Evolutionary conservation across 2,329 filamentous ascomycete species (phyloP).

Genomic region (Pseudogymnoascus destructans): DNA sequence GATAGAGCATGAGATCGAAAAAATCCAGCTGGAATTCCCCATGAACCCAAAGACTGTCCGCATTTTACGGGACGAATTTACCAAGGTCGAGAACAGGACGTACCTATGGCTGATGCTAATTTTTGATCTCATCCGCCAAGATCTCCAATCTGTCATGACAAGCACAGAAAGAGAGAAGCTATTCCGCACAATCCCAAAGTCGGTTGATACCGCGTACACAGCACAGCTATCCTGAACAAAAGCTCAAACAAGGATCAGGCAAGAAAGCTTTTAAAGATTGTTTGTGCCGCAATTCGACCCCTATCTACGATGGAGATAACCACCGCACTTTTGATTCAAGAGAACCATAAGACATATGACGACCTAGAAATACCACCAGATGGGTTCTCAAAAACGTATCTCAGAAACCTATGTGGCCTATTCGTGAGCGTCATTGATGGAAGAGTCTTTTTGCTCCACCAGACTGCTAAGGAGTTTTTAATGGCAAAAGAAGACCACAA

Average conservation of each 20-base stretch:
- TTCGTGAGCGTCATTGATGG: constrained; percentile 27
- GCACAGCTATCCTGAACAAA: constrained; percentile 25
- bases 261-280: constrained; percentile 26
- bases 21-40: constrained; percentile 12
- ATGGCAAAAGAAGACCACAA: not conserved
- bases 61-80: not conserved
- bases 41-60: not conserved
- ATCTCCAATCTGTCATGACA: constrained; percentile 17
- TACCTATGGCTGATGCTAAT: constrained; percentile 15
- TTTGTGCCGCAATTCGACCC: constrained; percentile 26
- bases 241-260: constrained; percentile 21
- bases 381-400: constrained; percentile 13
- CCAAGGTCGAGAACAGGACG: constrained; percentile 15
- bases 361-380: constrained; percentile 15
- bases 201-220: constrained; percentile 28
- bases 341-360: constrained; percentile 9
- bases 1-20: constrained; percentile 22
- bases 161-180: constrained; percentile 15
- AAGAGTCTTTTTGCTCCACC: constrained; percentile 29
- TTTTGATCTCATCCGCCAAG: constrained; percentile 17
- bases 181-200: constrained; percentile 13
- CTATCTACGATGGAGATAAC: constrained; percentile 27
- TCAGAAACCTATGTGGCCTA: constrained; percentile 27
- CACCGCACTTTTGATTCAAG: constrained; percentile 18
- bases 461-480: constrained; percentile 31